Base-by-base conservation (phyloP, 2,329 filamentous ascomycete genomes). In the Phialemoniopsis sp. region DNA sequence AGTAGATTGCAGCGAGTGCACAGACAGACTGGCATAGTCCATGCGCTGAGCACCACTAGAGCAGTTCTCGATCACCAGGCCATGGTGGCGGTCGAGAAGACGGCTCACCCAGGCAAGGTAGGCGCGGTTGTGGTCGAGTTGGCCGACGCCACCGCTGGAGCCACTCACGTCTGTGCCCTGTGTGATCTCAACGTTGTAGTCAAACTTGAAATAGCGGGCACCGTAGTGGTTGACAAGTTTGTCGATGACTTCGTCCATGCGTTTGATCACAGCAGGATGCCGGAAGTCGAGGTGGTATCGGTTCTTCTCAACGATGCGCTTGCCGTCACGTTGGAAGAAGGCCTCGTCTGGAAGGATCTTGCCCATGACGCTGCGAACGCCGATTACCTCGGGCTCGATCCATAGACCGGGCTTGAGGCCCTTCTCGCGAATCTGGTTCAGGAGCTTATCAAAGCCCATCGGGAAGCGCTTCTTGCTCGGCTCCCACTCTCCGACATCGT, bases 341-440 rank as follows among this genome's bases (percentile, higher is more conserved):
- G 56, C 55, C 4, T 59, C 54, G 2, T 45, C 15, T 3, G 58
- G 57, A 0, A 62, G 41, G n/a, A 48, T 36, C 8, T 45, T 9
- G 8, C 46, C 49, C 36, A 58, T 42, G 4, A 46, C 19, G 36
- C 54, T 57, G 16, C 50, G 51, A 4, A 60, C 46, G 4, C 59
- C 60, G 8, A 62, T 46, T 4, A 63, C 59, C 34, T 63, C 59
- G 3, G 58, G 59, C 40, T 63, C 60, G 3, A 62, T 28, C 60
- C 59, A 63, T 0, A 63, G 43, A 0, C 59, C 60, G 0, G 58
- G 60, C 0, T 37, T 49, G 3, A 63, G 40, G 0, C 58, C 59
- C 7, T 39, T 45, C 0, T 36, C 34, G 6, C 44, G 43, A 5
- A 63, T 53, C 15, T 46, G 51, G 9, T 38, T 46, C 8, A 61